Evolutionary conservation across 352 stramenopile genomes (phyloP).

Genomic region (Globisporangium camurandrum): DNA sequence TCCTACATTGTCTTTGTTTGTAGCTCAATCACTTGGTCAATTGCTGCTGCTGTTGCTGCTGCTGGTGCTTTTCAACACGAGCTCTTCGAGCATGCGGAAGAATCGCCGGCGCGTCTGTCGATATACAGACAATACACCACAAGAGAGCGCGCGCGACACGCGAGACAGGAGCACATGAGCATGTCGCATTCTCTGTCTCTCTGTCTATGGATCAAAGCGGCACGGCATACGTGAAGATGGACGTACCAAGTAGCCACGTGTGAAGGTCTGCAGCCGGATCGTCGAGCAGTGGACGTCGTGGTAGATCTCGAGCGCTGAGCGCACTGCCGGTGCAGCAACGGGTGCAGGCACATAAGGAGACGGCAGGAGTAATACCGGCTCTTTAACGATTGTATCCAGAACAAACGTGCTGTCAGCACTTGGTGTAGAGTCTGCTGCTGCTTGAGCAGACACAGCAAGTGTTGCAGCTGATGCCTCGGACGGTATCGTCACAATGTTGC

Average conservation of each 20-base stretch:
- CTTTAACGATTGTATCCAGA: too few species aligned
- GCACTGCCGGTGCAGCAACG: not conserved
- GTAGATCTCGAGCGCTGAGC: slow-evolving; percentile 10
- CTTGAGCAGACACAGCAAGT: too few species aligned
- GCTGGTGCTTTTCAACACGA: slow-evolving; percentile 19
- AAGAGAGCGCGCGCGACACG: too few species aligned
- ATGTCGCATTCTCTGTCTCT: not conserved
- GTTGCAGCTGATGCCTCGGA: too few species aligned
- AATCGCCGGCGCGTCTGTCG: slow-evolving; percentile 29
- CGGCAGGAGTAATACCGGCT: too few species aligned
- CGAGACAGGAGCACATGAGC: slow-evolving; percentile 1
- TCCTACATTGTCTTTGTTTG: too few species aligned
- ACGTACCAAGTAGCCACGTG: slow-evolving; percentile 20
- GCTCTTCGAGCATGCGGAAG: slow-evolving; percentile 28
- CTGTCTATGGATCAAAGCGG: not conserved
- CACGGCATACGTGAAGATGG: not conserved
- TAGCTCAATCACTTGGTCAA: too few species aligned
- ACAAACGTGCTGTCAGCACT: too few species aligned
- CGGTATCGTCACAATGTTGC: too few species aligned
- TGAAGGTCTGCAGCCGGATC: slow-evolving; percentile 17
- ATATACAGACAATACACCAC: too few species aligned
- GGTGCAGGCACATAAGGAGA: not conserved
- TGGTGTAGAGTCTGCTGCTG: too few species aligned
- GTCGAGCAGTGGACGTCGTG: slow-evolving; percentile 11
- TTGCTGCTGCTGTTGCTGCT: too few species aligned